Conservation (phyloP, 192 early-diverging fungal species). For the Pilobolus umbonatus region DNA sequence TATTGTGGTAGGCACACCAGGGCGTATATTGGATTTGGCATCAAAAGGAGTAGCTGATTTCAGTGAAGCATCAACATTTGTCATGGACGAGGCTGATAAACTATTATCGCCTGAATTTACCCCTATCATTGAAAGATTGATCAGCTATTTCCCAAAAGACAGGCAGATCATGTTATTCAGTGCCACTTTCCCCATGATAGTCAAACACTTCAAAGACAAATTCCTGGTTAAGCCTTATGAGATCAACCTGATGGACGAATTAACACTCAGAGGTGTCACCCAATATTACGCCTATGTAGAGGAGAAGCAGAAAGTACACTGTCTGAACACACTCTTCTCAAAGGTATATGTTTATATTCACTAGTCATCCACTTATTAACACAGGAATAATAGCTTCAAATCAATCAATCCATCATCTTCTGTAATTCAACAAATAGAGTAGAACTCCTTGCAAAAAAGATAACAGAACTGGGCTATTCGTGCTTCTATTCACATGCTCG, state of each 20-base stretch:
- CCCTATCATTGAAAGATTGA: slow-evolving; percentile 95
- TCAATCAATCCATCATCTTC: slow-evolving; percentile 99
- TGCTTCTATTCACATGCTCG: slow-evolving; percentile 99
- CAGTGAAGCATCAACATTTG: slow-evolving; percentile 81
- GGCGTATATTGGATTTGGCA: slow-evolving; percentile 94
- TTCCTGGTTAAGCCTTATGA: slow-evolving; percentile 94
- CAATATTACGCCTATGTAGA: slow-evolving; percentile 99
- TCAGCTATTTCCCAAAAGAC: slow-evolving; percentile 80
- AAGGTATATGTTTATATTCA: slow-evolving; percentile 51
- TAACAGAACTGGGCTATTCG: slow-evolving; percentile 99
- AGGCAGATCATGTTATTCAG: slow-evolving; percentile 96
- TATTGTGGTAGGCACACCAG: slow-evolving; percentile 95
- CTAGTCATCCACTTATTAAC: neutral
- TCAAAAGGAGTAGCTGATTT: slow-evolving; percentile 93
- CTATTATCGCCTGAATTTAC: slow-evolving; percentile 97
- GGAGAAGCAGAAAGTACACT: slow-evolving; percentile 98
- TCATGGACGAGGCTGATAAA: slow-evolving; percentile 99
- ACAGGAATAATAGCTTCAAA: slow-evolving; percentile 72
- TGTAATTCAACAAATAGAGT: slow-evolving; percentile 99
- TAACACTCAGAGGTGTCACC: slow-evolving; percentile 95
- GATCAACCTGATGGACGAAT: slow-evolving; percentile 99
- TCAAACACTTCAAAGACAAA: slow-evolving; percentile 98
- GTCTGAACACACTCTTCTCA: slow-evolving; percentile 87
- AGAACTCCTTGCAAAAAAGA: slow-evolving; percentile 97
- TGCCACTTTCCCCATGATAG: slow-evolving; percentile 97